Evolutionary conservation across 257 asterid genomes (phyloP).

Genomic region (Solanum sparsipilum): DNA sequence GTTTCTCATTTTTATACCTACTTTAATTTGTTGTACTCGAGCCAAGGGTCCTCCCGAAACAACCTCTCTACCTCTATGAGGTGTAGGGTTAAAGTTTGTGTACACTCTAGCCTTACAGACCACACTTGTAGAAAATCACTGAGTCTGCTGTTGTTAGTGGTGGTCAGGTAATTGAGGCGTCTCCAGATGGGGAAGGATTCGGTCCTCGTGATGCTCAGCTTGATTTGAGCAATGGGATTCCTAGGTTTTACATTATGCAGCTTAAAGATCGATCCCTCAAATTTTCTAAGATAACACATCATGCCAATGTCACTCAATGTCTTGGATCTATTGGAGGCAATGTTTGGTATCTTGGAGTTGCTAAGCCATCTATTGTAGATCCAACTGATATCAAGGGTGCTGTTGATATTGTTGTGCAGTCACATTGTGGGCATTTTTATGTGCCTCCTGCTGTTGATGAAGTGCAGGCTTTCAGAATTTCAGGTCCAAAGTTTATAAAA

Average conservation of each 20-base stretch:
- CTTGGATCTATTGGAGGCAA: conserved; percentile 75
- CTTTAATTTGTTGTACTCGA: neutral
- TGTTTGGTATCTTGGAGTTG: conserved; percentile 92
- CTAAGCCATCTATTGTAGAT: conserved; percentile 60
- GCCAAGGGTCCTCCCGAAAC: neutral
- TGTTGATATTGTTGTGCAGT: conserved; percentile 21
- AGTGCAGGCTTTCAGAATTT: conserved; percentile 59
- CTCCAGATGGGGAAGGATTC: conserved; percentile 58
- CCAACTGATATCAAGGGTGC: conserved; percentile 7
- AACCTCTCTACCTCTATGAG: neutral
- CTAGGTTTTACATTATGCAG: conserved; percentile 88
- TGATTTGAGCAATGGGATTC: conserved; percentile 66
- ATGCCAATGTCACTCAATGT: conserved; percentile 85
- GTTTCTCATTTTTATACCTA: neutral
- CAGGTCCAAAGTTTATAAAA: conserved; percentile 81
- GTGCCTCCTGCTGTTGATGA: conserved; percentile 60
- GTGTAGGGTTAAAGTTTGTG: neutral
- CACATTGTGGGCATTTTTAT: conserved; percentile 59
- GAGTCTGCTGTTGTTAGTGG: neutral
- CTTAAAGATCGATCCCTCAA: conserved; percentile 45
- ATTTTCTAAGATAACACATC: conserved; percentile 75
- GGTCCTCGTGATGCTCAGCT: conserved; percentile 84
- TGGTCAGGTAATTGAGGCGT: conserved; percentile 73
- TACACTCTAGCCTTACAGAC: neutral
- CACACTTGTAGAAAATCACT: neutral